A percentile compares a stretch with the other conserved stretches of the same genome.
phyloP scores from a whole-genome alignment of 2,329 filamentous ascomycete genomes.

The Alternaria consortialis region DNA sequence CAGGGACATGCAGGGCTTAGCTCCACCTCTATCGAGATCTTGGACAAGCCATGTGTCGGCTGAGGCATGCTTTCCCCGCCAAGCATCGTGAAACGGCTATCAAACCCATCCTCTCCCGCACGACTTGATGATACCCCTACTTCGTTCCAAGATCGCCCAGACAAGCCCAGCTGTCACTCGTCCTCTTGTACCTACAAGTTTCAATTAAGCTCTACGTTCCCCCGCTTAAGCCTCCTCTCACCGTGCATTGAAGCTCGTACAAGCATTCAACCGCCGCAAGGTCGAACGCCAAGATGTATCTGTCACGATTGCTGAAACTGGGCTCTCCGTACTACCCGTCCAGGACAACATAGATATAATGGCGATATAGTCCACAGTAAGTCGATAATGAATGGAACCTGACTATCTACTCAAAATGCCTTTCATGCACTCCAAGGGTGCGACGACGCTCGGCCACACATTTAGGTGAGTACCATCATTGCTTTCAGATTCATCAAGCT shows the following conservation, averaged over 20 bases:
- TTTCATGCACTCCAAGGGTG: constrained; percentile 40
- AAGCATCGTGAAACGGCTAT: constrained; percentile 30
- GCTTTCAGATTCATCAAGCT: neutral
- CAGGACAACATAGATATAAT: constrained; percentile 17
- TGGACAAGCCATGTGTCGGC: constrained; percentile 1
- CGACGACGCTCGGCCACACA: constrained; percentile 47
- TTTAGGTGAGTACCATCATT: constrained; percentile 37
- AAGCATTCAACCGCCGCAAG: constrained; percentile 21
- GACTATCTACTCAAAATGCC: constrained; percentile 50
- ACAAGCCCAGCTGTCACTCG: constrained; percentile 16
- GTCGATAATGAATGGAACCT: constrained; percentile 40
- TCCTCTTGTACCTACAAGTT: constrained; percentile 11
- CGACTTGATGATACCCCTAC: constrained; percentile 16
- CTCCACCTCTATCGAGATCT: neutral
- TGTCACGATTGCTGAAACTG: constrained; percentile 33
- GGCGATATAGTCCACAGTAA: constrained; percentile 6
- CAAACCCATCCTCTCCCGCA: constrained; percentile 25
- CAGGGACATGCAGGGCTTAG: neutral
- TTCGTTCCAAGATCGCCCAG: constrained; percentile 17
- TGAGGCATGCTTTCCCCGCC: constrained; percentile 27
- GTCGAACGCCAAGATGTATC: constrained; percentile 35
- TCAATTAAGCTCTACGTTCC: constrained; percentile 25
- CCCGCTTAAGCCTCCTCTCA: constrained; percentile 15
- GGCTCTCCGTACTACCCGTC: constrained; percentile 12
- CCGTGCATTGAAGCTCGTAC: constrained; percentile 17